Base-by-base conservation (phyloP, 2,329 filamentous ascomycete genomes). In the Cyclaneusma minus region DNA sequence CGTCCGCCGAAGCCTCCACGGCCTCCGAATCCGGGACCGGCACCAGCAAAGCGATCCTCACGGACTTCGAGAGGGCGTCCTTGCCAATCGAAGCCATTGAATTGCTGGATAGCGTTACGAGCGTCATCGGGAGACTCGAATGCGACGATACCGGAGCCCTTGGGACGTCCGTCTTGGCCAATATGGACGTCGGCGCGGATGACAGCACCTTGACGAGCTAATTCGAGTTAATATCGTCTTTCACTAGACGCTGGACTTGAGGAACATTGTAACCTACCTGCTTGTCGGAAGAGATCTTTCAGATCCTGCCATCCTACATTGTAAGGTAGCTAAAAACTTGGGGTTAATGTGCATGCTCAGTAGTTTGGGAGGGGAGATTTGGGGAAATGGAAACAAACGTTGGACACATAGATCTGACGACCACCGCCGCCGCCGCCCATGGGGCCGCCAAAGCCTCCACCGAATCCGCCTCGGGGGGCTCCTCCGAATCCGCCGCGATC, bases 61-160 rank as follows among this genome's bases (percentile, higher is more conserved):
- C 89, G 84, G 36, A 98, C 89, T 52, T 98, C 89, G 26, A 98
- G 70, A 27, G 75, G 60, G 31, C 89, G 79, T 7, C 89, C 89
- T 52, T 95, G 87, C 89, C 89, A 98, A 37, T 98, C 89, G 50
- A 93, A 95, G 32, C 89, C 89, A 49, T 95, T 94, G 64, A 95
- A 98, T 41, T 94, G 85, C 47, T 84, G 75, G 38, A 98, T 98
- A 13, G 89, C 89, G 47, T 84, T 93, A 39, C 84, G 82, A 21
- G 89, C 87, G 54, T 98, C 89, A 32, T 95, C 85, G 2, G 84
- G 72, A 31, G 75, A 87, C 51, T 98, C 89, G 50, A 94, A 98
- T 21, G 89, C 84, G 34, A 98, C 89, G 31, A 95, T 92, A 39
- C 89, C 89, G 26, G 89, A 93, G 29, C 89, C 89, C 60, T 95